A percentile compares a stretch with the other conserved stretches of the same genome.
Evolutionary conservation across 2,329 filamentous ascomycete species (phyloP).

Genomic region (Alternaria burnsii): DNA sequence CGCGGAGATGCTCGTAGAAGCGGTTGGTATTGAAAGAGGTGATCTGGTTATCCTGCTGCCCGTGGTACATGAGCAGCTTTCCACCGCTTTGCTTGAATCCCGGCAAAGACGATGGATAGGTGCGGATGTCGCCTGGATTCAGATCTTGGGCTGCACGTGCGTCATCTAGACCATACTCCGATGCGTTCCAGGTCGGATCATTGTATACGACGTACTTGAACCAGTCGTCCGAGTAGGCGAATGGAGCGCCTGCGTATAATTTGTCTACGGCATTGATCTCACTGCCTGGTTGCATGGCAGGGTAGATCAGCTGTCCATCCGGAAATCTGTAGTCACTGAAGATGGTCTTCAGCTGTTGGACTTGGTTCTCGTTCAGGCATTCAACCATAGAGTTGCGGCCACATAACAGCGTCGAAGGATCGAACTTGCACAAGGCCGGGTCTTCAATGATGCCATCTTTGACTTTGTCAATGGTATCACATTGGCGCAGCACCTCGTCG

Average conservation of each 20-base stretch:
- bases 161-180: constrained; percentile 18
- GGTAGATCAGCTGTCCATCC: constrained; percentile 57
- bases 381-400: constrained; percentile 32
- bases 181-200: constrained; percentile 44
- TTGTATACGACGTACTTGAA: constrained; percentile 56
- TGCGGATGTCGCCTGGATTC: constrained; percentile 50
- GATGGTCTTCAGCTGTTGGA: constrained; percentile 54
- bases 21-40: constrained; percentile 53
- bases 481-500: constrained; percentile 57
- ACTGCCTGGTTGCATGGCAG: constrained; percentile 58
- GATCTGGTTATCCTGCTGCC: constrained; percentile 56
- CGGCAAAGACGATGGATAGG: constrained; percentile 47
- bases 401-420: constrained; percentile 51
- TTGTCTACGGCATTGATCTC: constrained; percentile 51
- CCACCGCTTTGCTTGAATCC: constrained; percentile 47
- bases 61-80: constrained; percentile 58
- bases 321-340: constrained; percentile 54
- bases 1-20: constrained; percentile 56
- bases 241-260: constrained; percentile 51
- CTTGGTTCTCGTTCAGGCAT: constrained; percentile 56
- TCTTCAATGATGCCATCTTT: constrained; percentile 59
- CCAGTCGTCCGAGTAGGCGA: constrained; percentile 53
- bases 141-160: constrained; percentile 43
- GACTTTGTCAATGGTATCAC: constrained; percentile 59
- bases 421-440: constrained; percentile 49